These are phyloP conservation scores for Leishmania lainsoni DNA, from an alignment of 208 protist genomes.

Conservation along the genomic window DNA sequence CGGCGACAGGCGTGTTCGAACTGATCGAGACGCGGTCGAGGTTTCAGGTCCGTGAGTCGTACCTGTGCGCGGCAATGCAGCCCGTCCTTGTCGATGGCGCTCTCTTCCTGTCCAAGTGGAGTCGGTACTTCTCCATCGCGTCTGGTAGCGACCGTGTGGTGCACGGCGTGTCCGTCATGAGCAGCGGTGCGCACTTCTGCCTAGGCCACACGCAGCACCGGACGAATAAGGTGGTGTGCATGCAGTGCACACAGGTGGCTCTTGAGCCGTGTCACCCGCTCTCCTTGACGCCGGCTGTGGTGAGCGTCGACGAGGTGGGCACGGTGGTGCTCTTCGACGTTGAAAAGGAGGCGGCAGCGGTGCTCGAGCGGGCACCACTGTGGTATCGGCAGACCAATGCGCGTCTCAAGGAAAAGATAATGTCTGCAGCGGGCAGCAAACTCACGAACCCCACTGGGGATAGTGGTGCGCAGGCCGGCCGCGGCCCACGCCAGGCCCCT, in stretches of 20 bases:
- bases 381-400: conserved; percentile 14
- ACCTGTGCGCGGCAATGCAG: conserved; percentile 39
- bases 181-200: conserved; percentile 58
- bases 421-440: not conserved
- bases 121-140: conserved; percentile 59
- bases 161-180: conserved; percentile 73
- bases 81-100: conserved; percentile 10
- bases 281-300: conserved; percentile 40
- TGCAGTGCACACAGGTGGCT: conserved; percentile 53
- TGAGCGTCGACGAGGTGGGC: conserved; percentile 76
- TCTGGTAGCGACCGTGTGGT: conserved; percentile 55
- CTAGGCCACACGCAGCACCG: conserved; percentile 61
- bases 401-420: not conserved
- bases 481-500: not conserved
- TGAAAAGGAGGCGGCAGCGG: conserved; percentile 31
- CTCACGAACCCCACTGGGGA: not conserved
- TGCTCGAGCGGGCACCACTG: conserved; percentile 17
- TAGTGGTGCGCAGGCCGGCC: not conserved
- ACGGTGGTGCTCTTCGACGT: conserved; percentile 65
- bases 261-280: conserved; percentile 29
- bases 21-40: conserved; percentile 35
- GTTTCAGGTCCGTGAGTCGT: conserved; percentile 57
- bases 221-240: conserved; percentile 45
- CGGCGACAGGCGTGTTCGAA: conserved; percentile 44
- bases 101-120: conserved; percentile 38